Evolutionary conservation across 108 stramenopile species (phyloP), one percentile per base, ranked within the genome.

Genomic region (Cylindrotheca closterium): DNA sequence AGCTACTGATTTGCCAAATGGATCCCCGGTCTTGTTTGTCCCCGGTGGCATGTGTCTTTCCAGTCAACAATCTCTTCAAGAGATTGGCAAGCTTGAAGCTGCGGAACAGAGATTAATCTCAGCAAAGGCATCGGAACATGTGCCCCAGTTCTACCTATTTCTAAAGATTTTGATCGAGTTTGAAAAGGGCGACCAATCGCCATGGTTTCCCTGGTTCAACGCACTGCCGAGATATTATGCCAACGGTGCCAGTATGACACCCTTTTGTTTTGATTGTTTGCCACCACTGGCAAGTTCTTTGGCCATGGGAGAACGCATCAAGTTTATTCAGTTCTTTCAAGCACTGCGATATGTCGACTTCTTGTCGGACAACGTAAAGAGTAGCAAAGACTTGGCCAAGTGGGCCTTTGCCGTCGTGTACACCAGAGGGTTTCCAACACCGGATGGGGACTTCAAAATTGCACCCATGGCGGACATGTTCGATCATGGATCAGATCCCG

Each of bases 341-440:
- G 28, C 30, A 22, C 33, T 64, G 17, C 51, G 49, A 64, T 25
- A 53, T n/a, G 31, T 53, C 4, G 22, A 49, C 12, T 53, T 64
- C 24, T 34, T 64, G 51, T 17, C 18, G 4, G 22, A n/a, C 19
- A n/a, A 51, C 7, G 74, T 69, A 48, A 74, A 75, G 65, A 63
- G 60, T 26, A 60, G 78, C 47, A 58, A 60, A n/a, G 79, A 83
- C 19, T 49, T 78, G 31, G 50, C 68, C 26, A 77, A 56, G 33
- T 83, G 75, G 76, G 77, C 67, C 12, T 83, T 66, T 51, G 64
- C 75, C 48, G 58, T 83, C n/a, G 78, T 80, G 17, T 77, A 67
- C 52, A 83, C 79, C 1, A 52, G 82, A 31, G 78, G 73, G 10
- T 60, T 42, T 42, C 37, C 37, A 42, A 42, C 37, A 42, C 37